phyloP scores from a whole-genome alignment of 345 rosid species.

The Populus simonii region DNA sequence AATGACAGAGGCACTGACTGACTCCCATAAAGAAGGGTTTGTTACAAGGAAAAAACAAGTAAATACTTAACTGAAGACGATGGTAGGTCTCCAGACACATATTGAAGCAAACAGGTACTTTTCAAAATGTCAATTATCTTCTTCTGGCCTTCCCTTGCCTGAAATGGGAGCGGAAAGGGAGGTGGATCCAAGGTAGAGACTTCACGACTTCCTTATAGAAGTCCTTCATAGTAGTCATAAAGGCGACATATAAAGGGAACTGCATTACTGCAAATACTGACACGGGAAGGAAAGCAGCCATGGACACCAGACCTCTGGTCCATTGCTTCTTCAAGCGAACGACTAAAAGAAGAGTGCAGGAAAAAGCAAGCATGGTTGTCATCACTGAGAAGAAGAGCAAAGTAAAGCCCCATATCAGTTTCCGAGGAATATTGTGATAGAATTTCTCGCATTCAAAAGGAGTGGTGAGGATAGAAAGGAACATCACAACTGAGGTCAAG shows the following conservation, averaged over 20 bases:
- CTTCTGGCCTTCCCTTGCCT: too few species aligned
- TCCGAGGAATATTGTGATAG: background rate
- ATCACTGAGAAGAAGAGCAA: conserved; percentile 23
- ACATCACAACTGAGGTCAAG: conserved; percentile 24
- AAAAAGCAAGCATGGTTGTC: conserved; percentile 20
- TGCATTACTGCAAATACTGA: background rate
- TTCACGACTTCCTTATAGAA: too few species aligned
- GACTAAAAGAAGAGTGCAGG: conserved; percentile 14
- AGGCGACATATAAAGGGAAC: background rate
- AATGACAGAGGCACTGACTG: too few species aligned
- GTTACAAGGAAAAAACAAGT: too few species aligned
- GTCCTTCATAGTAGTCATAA: too few species aligned
- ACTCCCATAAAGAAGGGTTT: too few species aligned
- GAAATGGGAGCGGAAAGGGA: too few species aligned
- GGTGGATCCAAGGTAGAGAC: too few species aligned
- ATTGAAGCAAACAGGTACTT: too few species aligned
- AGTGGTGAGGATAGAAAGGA: conserved; percentile 24
- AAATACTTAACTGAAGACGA: too few species aligned
- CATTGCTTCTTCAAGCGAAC: background rate
- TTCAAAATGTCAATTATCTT: too few species aligned
- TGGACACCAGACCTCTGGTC: conserved; percentile 12
- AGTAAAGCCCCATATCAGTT: conserved; percentile 15
- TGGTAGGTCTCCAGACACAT: too few species aligned
- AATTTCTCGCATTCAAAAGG: conserved; percentile 6
- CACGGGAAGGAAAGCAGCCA: conserved; percentile 16